Evolutionary conservation across 768 basidiomycete species (phyloP), one percentile per base, ranked within the genome.

Genomic region (Lyophyllum decastes): DNA sequence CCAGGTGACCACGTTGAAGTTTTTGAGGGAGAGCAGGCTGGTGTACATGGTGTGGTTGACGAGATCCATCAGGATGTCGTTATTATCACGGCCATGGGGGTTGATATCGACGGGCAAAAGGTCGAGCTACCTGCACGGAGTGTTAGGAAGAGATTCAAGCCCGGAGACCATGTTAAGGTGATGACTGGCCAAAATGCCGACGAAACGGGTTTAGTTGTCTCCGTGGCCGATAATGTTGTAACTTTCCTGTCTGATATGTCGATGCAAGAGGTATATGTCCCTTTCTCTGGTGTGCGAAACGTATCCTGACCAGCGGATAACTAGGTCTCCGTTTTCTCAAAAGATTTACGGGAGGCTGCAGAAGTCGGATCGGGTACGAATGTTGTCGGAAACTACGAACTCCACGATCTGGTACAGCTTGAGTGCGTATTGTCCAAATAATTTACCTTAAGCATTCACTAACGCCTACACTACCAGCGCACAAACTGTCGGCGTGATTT

Each of bases 101-200:
- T 91, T 26, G 95, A 97, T 57, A 82, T 96, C 50, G 91, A 93
- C 57, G 91, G 90, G 0, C 90, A 93, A 69, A 87, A 89, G 69
- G 83, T 95, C 54, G 92, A 95, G 57, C 81, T 95, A 8, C 89
- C 91, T 10, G 92, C 93, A 0, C 80, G 91, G 54, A 90, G 90
- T 69, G 95, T 98, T 2, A 81, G 95, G 65, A 99, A 99, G 75
- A 81, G 89, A 44, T 98, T 99, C 81, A 95, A 94, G 70, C 83
- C 94, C 54, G 97, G 97, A 67, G 96, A 98, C 73, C 97, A 99
- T 66, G 94, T 99, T 73, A 98, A 98, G 75, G 96, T 98, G 56
- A 94, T 98, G 88, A 82, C 88, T 16, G 97, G 97, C 22, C 88
- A 94, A 72, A 97, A 98, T 68, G 84, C 86, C 8, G 93, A 97